Conservation (phyloP, 2,329 filamentous ascomycete species). For the Fusarium circinatum region DNA sequence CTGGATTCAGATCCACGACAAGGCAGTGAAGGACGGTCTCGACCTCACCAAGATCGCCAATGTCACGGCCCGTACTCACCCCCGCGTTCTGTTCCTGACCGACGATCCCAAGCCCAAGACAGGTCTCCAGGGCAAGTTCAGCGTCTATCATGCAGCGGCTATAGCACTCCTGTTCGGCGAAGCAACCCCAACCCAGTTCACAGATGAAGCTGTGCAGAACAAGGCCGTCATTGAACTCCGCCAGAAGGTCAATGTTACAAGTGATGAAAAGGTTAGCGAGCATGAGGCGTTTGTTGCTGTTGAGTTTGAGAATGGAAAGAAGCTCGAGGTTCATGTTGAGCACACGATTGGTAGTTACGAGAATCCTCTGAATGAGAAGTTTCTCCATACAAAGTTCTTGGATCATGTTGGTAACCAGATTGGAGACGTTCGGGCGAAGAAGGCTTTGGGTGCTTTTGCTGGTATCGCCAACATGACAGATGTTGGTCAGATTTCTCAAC, state of each 20-base stretch:
- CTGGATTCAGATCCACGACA: not conserved
- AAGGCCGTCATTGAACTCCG: not conserved
- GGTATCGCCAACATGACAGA: not conserved
- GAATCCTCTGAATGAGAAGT: not conserved
- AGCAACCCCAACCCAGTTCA: not conserved
- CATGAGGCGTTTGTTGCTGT: not conserved
- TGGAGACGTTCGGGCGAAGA: not conserved
- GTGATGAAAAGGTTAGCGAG: not conserved
- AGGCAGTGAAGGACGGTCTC: not conserved
- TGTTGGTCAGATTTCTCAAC: not conserved
- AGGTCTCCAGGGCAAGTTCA: not conserved
- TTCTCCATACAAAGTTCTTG: not conserved
- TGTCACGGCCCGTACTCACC: not conserved
- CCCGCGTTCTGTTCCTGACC: not conserved
- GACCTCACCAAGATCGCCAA: not conserved
- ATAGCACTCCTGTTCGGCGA: not conserved
- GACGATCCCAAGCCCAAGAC: not conserved
- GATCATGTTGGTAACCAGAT: slow-evolving; percentile 1
- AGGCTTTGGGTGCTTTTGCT: not conserved
- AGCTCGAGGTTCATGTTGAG: not conserved
- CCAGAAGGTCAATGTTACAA: not conserved
- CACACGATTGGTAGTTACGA: not conserved
- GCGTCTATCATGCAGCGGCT: slow-evolving; percentile 1
- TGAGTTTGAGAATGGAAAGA: not conserved
- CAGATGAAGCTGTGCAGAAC: not conserved